Evolutionary conservation across 2,329 filamentous ascomycete species (phyloP), one percentile per base, ranked within the genome.

Genomic region (Fusarium marasasianum): DNA sequence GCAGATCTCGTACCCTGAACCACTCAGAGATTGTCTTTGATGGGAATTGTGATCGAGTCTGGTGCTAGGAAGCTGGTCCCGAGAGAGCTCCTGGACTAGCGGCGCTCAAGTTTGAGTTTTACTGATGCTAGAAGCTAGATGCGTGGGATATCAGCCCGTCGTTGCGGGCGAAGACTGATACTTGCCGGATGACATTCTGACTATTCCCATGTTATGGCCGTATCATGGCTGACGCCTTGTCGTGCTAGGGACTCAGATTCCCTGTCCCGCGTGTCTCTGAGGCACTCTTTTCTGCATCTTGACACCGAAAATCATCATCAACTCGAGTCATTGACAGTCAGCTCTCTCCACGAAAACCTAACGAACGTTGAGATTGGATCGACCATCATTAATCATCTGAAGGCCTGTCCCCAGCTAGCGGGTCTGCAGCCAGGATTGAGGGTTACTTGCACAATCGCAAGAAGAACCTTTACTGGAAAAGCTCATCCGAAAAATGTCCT

Each of bases 351-450:
- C n/a, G 41, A 69, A 55, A 55, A 37, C 22, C 38, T 71, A 71
- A 48, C 50, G 61, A 60, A 74, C 71, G 71, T 73, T 73, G 71
- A 73, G 66, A 73, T 73, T 71, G 60, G 53, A 63, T 66, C 63
- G 56, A 53, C n/a, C 33, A 26, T 26, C 18, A 53, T 26, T 66
- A 26, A 47, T 48, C 45, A 31, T 35, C 43, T 50, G 11, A 45
- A 44, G 44, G 47, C 71, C 61, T 67, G 71, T 59, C 61, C 60
- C 66, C n/a, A 53, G 71, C 45, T 29, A 51, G 50, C 57, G 65
- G 56, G 63, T 54, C 63, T 26, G 35, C 31, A 20, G 26, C 51
- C 40, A 53, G 65, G 64, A 54, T 69, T 69, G 50, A 41, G 37
- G 64, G 26, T 54, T 43, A 54, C 64, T 48, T 55, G 26, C 37